Base-by-base conservation (phyloP, 1,139 yeast genomes). In the Geotrichum phurueaensis region DNA sequence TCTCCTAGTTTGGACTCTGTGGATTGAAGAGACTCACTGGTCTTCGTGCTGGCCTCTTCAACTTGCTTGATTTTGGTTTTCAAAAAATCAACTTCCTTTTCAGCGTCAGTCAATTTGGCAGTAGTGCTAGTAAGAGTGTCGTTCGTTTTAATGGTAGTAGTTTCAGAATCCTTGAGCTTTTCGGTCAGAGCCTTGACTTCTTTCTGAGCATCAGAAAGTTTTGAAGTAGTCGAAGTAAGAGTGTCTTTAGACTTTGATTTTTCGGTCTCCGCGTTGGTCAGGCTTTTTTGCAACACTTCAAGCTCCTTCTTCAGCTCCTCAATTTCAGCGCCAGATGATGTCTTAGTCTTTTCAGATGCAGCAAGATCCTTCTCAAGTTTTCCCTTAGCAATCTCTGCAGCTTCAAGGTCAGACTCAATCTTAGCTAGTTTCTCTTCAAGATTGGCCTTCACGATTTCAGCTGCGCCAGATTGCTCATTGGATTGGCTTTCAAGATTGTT, bases 21-120 rank as follows among this genome's bases (percentile, higher is more conserved):
- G 10, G 54, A 39, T 20, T 53, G 20, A 31, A 31, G 33, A 45
- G 49, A 39, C 15, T 52, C 27, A 12, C 23, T 50, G 10, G 31
- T 18, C 43, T 31, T 22, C 10, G 53, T 25, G 15, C 18, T 43
- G n/a, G 36, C 22, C 22, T 33, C 55, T 18, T 65, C 58, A n/a
- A 59, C 50, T 3, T 59, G 51, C 25, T 63, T 51, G 25, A 69
- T 57, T 57, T 70, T 67, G 56, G 59, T 56, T 23, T 63, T 56
- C 5, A 63, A 53, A 27, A 57, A 29, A 25, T 61, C 60, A 50
- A 57, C 27, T 49, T 61, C 57, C 53, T 54, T 31, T 53, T 57
- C 58, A 45, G 62, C 31, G 39, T 54, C 51, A 36, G 55, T 56
- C 36, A 54, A 25, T 39, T 60, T 59, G 27, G 25, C 53, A 13